Evolutionary conservation across 495 filamentous ascomycete species (phyloP).

Genomic region (Penicillium lividum): DNA sequence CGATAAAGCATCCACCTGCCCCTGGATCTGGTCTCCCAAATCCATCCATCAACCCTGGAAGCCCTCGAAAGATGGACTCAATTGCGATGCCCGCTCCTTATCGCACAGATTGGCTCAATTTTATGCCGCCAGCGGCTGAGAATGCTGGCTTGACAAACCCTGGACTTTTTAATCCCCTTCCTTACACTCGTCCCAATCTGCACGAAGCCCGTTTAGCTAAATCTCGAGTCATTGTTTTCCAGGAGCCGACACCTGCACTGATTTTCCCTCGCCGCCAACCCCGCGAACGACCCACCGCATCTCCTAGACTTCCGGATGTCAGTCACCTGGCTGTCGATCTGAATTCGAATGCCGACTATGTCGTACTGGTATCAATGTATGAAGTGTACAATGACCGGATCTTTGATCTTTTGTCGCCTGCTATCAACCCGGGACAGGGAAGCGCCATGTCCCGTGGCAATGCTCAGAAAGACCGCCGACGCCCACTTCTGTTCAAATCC

Average conservation of each 20-base stretch:
- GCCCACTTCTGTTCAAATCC: conserved; percentile 81
- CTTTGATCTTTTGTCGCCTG: conserved; percentile 79
- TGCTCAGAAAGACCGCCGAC: conserved; percentile 66
- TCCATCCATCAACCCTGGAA: conserved; percentile 27
- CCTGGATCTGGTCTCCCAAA: conserved; percentile 31
- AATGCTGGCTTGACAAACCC: conserved; percentile 14
- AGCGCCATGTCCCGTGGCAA: conserved; percentile 42
- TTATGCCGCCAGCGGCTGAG: conserved; percentile 16
- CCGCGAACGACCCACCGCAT: conserved; percentile 60
- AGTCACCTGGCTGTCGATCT: conserved; percentile 64
- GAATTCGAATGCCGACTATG: conserved; percentile 77
- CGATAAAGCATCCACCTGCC: conserved; percentile 24
- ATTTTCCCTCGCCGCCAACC: conserved; percentile 57
- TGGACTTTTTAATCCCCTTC: conserved; percentile 18
- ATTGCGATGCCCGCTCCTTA: conserved; percentile 6
- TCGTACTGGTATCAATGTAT: conserved; percentile 93
- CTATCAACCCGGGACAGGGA: conserved; percentile 42
- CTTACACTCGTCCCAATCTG: conserved; percentile 22
- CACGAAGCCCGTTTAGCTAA: conserved; percentile 35
- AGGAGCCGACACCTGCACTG: conserved; percentile 54
- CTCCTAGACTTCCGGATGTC: conserved; percentile 75
- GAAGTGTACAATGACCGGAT: conserved; percentile 99
- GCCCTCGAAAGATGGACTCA: conserved; percentile 15
- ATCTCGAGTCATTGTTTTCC: conserved; percentile 33
- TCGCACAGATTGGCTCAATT: conserved; percentile 11